Evolutionary conservation across 2,329 filamentous ascomycete species (phyloP).

Genomic region (Fusarium sambucinum): DNA sequence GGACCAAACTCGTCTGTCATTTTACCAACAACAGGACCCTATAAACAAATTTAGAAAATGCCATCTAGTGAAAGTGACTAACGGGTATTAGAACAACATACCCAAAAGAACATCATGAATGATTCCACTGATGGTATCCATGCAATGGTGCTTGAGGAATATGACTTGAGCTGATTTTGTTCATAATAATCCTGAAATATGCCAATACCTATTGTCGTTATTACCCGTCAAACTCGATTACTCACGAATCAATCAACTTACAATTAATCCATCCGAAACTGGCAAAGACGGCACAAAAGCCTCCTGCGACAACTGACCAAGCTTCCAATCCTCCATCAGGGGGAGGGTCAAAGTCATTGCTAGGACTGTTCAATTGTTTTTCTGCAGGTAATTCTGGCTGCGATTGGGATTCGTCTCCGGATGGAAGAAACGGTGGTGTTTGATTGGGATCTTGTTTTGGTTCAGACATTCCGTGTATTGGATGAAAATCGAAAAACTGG

Average conservation of each 20-base stretch:
- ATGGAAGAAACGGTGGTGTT: background rate
- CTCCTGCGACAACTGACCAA: constrained; percentile 4
- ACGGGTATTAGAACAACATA: fast-evolving
- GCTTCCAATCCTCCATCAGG: constrained; percentile 18
- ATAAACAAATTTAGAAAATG: fast-evolving
- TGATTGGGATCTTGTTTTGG: background rate
- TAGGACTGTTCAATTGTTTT: background rate
- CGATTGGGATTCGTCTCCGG: constrained; percentile 1
- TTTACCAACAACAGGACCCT: constrained; percentile 71
- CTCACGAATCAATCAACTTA: fast-evolving
- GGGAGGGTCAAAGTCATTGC: background rate
- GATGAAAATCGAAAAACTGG: fast-evolving
- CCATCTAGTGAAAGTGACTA: fast-evolving
- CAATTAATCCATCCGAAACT: constrained; percentile 29
- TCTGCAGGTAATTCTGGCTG: background rate
- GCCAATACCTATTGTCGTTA: constrained; percentile 4
- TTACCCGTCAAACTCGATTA: fast-evolving
- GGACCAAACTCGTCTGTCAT: constrained; percentile 74
- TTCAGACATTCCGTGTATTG: background rate
- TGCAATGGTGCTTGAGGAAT: constrained; percentile 10
- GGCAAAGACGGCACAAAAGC: constrained; percentile 14
- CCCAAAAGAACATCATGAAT: constrained; percentile 28
- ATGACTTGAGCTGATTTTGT: constrained; percentile 3
- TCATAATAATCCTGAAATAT: constrained; percentile 25
- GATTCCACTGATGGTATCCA: constrained; percentile 23